These are phyloP conservation scores for Solanum peruvianum DNA, from an alignment of 257 asterid species.

Conservation along the genomic window DNA sequence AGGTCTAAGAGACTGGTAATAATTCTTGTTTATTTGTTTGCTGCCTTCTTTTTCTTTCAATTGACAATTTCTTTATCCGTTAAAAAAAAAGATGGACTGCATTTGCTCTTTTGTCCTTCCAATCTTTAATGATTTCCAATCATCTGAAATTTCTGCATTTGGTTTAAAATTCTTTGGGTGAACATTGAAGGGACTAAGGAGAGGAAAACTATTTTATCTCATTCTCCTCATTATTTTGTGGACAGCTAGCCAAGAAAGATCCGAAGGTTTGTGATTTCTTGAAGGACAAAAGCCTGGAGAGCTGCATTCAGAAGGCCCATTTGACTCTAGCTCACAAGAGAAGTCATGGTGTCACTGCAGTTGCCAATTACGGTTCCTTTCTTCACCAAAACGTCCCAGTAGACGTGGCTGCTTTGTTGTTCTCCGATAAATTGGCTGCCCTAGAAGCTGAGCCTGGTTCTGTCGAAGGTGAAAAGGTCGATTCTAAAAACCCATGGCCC, in stretches of 20 bases:
- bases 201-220: not conserved
- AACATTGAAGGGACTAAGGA: not conserved
- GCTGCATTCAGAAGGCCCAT: constrained; percentile 50
- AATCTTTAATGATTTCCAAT: not conserved
- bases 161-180: not conserved
- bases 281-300: constrained; percentile 39
- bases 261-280: constrained; percentile 37
- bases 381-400: constrained; percentile 54
- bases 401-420: constrained; percentile 39
- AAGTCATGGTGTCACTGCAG: constrained; percentile 76
- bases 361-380: constrained; percentile 54
- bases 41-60: not conserved
- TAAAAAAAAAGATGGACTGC: not conserved
- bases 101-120: not conserved
- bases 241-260: constrained; percentile 55
- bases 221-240: not conserved
- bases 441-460: constrained; percentile 53
- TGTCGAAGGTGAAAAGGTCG: constrained; percentile 68
- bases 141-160: not conserved
- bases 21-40: not conserved
- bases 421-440: constrained; percentile 68
- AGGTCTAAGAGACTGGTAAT: not conserved
- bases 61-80: not conserved
- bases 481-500: constrained; percentile 79
- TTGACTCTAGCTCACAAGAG: constrained; percentile 90